phyloP scores from a whole-genome alignment of 768 basidiomycete genomes.

The Leccinellum luteum region DNA sequence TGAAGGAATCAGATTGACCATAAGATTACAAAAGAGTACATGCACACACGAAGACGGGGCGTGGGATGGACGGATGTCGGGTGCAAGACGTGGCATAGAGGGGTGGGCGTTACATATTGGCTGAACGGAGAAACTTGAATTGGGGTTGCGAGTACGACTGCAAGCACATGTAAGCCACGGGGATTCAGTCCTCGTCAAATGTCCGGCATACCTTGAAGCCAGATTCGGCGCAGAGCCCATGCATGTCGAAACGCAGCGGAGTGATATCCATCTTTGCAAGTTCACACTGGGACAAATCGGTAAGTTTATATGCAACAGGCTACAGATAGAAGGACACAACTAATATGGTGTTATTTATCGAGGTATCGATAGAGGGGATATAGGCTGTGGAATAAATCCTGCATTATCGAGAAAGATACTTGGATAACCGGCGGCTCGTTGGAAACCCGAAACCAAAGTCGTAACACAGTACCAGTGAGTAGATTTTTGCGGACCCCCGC shows the following conservation, averaged over 20 bases:
- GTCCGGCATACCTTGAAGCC: slow-evolving; percentile 59
- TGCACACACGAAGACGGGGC: slow-evolving; percentile 55
- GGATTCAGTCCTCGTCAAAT: slow-evolving; percentile 68
- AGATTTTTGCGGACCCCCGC: not conserved
- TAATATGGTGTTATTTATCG: not conserved
- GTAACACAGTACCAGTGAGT: slow-evolving; percentile 63
- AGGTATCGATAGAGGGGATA: slow-evolving; percentile 73
- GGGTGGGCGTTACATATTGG: slow-evolving; percentile 29
- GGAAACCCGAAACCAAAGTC: slow-evolving; percentile 66
- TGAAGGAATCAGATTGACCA: slow-evolving; percentile 53
- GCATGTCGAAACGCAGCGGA: slow-evolving; percentile 38
- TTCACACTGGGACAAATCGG: slow-evolving; percentile 53
- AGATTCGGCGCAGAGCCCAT: not conserved
- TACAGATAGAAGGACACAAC: not conserved
- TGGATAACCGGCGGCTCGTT: slow-evolving; percentile 61
- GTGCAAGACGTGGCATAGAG: slow-evolving; percentile 82
- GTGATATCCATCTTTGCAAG: slow-evolving; percentile 56
- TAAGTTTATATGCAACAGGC: slow-evolving; percentile 24
- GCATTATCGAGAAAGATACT: slow-evolving; percentile 55
- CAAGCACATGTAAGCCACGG: slow-evolving; percentile 40
- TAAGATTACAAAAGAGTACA: slow-evolving; percentile 61
- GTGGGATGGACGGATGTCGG: slow-evolving; percentile 75
- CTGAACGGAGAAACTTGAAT: not conserved
- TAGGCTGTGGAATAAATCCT: slow-evolving; percentile 51
- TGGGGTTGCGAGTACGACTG: not conserved